Evolutionary conservation across 2,329 filamentous ascomycete species (phyloP), one percentile per base, ranked within the genome.

Genomic region (Emergomyces orientalis): DNA sequence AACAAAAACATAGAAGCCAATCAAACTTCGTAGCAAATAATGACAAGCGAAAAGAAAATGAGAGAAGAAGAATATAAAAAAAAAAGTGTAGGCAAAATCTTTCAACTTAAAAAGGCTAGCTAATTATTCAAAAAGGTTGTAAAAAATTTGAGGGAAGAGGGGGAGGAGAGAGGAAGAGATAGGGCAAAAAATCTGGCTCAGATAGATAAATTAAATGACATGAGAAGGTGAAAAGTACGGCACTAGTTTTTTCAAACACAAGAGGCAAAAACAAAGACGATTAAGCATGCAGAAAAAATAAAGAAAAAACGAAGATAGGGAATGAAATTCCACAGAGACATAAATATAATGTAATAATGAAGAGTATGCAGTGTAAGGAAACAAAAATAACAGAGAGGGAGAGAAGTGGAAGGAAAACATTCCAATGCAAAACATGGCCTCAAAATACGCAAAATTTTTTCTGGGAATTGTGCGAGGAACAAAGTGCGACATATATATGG

Each of bases 141-240:
- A 51, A 49, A n/a, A n/a, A 49, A 49, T 13, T 13, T 41, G 39
- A 19, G n/a, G 19, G 8, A 56, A 25, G 27, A 39, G 52, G 52
- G 27, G 52, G 52, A 25, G 39, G 13, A 19, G 25, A 37, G 32
- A 41, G 41, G 17, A 57, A 41, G 32, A 14, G 3, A 6, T 14
- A 27, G 9, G 22, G 3, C 1, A 25, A 17, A 58, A 27, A 43
- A 58, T n/a, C 41, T 45, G 34, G 37, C 37, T 58, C 32, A 45
- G 22, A 58, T 58, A 39, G 55, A 39, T 37, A n/a, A 52, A 27
- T 27, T 52, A 52, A 30, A 52, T 52, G 49, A 52, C 49, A 52
- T 17, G 49, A 30, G 22, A 54, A 34, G 14, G 32, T 32, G 14
- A 32, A 14, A 30, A 9, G 7, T 6, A 19, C 14, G 32, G 30